These are phyloP conservation scores for Aphanocladium album DNA, from an alignment of 2,329 filamentous ascomycete species.

Conservation along the genomic window DNA sequence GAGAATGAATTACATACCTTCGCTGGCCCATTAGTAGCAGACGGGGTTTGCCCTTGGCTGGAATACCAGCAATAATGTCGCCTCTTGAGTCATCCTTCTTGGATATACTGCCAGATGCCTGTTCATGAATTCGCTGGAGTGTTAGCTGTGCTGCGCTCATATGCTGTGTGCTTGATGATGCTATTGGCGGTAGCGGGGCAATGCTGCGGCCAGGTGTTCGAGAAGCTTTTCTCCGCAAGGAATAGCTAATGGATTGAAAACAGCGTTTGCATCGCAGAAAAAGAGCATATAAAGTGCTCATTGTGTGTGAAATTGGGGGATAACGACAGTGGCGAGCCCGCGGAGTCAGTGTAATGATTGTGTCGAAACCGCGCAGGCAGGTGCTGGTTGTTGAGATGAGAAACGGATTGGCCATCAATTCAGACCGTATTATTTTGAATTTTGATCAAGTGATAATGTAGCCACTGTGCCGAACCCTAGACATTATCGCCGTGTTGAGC, in stretches of 20 bases:
- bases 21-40: conserved; percentile 92
- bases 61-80: conserved; percentile 39
- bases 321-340: background rate
- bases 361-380: background rate
- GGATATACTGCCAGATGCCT: conserved; percentile 51
- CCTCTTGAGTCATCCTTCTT: conserved; percentile 44
- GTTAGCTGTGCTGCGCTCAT: conserved; percentile 56
- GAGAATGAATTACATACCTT: conserved; percentile 50
- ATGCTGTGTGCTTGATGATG: background rate
- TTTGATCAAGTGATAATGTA: background rate
- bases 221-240: background rate
- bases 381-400: background rate
- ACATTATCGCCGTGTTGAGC: conserved; percentile 3
- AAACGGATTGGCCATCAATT: background rate
- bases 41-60: conserved; percentile 68
- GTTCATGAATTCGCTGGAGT: conserved; percentile 57
- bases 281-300: background rate
- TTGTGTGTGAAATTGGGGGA: background rate
- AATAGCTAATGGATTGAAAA: background rate
- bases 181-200: background rate
- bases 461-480: background rate
- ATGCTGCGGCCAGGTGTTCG: background rate
- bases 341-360: background rate
- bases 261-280: conserved; percentile 8
- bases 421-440: background rate